These are phyloP conservation scores for Rhynchosporium graminicola DNA, from an alignment of 2,329 filamentous ascomycete species.

Conservation along the genomic window DNA sequence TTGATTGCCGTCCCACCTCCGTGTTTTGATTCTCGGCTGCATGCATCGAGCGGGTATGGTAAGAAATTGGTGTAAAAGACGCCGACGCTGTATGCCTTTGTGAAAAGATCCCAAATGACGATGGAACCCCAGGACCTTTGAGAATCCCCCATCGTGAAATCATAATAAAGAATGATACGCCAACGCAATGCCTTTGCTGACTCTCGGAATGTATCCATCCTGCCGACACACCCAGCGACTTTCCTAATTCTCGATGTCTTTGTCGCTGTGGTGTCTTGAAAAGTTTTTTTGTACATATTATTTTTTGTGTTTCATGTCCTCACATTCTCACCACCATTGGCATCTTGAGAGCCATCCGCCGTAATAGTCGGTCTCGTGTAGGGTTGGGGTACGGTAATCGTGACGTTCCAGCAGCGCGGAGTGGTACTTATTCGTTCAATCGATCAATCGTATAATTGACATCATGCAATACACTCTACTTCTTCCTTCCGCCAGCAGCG, in stretches of 20 bases:
- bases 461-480: constrained; percentile 14
- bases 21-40: constrained; percentile 19
- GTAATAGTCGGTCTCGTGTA: not conserved
- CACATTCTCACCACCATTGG: not conserved
- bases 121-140: not conserved
- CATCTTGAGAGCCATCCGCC: not conserved
- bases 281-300: constrained; percentile 16
- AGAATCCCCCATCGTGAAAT: constrained; percentile 8
- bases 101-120: constrained; percentile 14
- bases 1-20: constrained; percentile 16
- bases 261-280: not conserved
- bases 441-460: too few relatives aligned
- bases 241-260: not conserved
- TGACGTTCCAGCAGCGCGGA: too few relatives aligned
- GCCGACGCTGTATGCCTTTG: constrained; percentile 35
- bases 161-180: constrained; percentile 24
- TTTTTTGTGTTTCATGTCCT: not conserved
- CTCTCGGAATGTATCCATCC: constrained; percentile 6
- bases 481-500: constrained; percentile 35
- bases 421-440: too few relatives aligned
- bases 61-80: constrained; percentile 27
- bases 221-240: not conserved
- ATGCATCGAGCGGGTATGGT: constrained; percentile 34
- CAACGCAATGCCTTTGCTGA: constrained; percentile 26
- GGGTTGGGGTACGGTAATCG: not conserved